Evolutionary conservation across 306 rosid genomes (phyloP), one percentile per base, ranked within the genome.

Genomic region (Glycine soja): DNA sequence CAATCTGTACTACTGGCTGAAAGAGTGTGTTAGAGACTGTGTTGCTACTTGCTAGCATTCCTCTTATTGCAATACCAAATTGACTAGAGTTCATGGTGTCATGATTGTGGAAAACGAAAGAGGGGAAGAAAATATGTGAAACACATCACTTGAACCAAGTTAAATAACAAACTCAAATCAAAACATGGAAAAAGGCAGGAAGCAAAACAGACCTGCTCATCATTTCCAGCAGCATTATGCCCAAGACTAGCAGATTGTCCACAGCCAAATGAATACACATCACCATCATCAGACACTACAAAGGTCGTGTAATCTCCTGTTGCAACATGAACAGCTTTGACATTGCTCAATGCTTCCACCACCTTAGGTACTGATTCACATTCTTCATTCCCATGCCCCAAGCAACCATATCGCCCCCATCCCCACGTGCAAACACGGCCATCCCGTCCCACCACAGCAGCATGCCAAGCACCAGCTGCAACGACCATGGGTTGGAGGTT

Each of bases 391-490:
- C 99, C 99, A 32, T 95, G 99, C 54, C 99, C 99, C 82, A 95
- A 82, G 89, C 99, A 95, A 52, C 99, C 99, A 51, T 91, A 89
- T 12, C 99, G 95, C 51, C 97, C 99, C 99, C 97, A 95, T 47
- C 97, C 97, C 99, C 99, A 95, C 0, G 99, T 95, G 88, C 99
- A 95, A 8, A 95, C 99, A 24, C 99, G 89, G 8, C 99, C 99
- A 57, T 95, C 99, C 30, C 36, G 87, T 10, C 99, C 99, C 62
- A 93, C 99, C 70, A 95, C 97, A 42, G 99, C 99, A 45, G 99
- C 99, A 62, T 95, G 99, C 97, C 97, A 95, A 82, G 99, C 99
- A 74, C 97, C 99, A 10, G 99, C 99, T 5, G 97, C 92, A 62
- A 95, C 93, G 50, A 90, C 97, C 83, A 79, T 75, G 1, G 99